Evolutionary conservation across 768 basidiomycete species (phyloP), one percentile per base, ranked within the genome.

Genomic region (Epithele typhae): DNA sequence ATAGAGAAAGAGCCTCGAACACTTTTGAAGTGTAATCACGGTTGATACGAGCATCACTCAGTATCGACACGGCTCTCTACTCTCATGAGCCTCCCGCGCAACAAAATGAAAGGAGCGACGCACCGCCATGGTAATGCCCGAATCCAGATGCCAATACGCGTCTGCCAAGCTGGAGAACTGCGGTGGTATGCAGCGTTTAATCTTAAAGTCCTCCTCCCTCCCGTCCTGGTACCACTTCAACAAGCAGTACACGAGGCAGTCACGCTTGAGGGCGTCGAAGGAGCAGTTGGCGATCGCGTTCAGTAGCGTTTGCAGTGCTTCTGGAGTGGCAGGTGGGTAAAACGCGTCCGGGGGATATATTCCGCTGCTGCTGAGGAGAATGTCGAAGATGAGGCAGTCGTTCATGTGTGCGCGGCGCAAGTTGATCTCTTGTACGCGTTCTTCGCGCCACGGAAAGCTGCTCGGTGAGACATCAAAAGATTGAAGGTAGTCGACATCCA

Each of bases 91-190:
- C 10, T 17, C 15, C 14, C 2, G 37, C 19, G 19, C 22, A 21
- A 38, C 37, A 30, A 30, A 30, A 25, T 33, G n/a, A 25, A 43
- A 40, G 36, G 33, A 40, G n/a, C n/a, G 12, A 76, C 84, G 52
- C 63, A 90, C 88, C 38, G 75, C 62, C 41, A 85, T 61, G 36
- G 81, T 69, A n/a, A 74, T 69, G 10, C 84, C 86, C 2, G 78
- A 74, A 65, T 92, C 90, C 49, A 92, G 67, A 61, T 79, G 68
- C 84, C 86, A 92, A 67, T 92, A 92, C 58, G 90, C 89, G 67
- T 88, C 84, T n/a, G 86, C 78, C 38, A 92, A 73, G 4, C 74
- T 68, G 6, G 75, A 71, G 57, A 90, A 91, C 56, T 90, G 89
- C 3, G 87, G 83, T 4, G 86, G 81, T 50, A 92, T 82, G 56